A percentile compares a stretch with the other conserved stretches of the same genome.
Conservation (phyloP, 1,139 yeast species). For the Yamadazyma aaseri region DNA sequence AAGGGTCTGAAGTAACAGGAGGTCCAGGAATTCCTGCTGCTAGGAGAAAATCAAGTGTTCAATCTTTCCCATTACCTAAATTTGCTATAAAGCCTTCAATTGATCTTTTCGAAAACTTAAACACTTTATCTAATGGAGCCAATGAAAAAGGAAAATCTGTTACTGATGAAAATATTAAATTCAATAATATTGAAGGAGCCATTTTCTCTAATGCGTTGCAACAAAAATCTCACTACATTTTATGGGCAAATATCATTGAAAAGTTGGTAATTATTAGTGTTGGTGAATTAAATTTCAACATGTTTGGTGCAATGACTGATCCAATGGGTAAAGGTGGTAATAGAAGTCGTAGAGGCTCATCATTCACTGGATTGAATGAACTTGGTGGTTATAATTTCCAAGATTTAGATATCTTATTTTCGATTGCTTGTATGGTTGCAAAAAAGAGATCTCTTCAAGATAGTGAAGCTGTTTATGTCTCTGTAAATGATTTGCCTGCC, state of each 20-base stretch:
- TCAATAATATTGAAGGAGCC: conserved; percentile 35
- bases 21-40: conserved; percentile 2
- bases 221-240: conserved; percentile 33
- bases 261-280: conserved; percentile 29
- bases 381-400: conserved; percentile 44
- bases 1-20: conserved; percentile 2
- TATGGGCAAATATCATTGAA: conserved; percentile 30
- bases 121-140: conserved; percentile 4
- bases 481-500: conserved; percentile 35
- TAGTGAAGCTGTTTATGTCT: conserved; percentile 19
- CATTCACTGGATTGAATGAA: conserved; percentile 40
- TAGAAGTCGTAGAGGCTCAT: conserved; percentile 33
- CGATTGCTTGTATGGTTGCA: conserved; percentile 32
- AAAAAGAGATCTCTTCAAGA: conserved; percentile 19
- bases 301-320: conserved; percentile 20
- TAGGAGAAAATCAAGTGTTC: conserved; percentile 30
- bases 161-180: conserved; percentile 16
- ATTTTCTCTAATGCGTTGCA: conserved; percentile 41
- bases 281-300: conserved; percentile 36
- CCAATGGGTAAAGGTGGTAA: conserved; percentile 18
- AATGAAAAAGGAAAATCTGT: conserved; percentile 6
- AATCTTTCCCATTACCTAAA: conserved; percentile 26
- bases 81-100: conserved; percentile 34
- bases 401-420: conserved; percentile 38
- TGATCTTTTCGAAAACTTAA: conserved; percentile 10